phyloP scores from a whole-genome alignment of 2,329 filamentous ascomycete genomes.

The Xylogone sp. region DNA sequence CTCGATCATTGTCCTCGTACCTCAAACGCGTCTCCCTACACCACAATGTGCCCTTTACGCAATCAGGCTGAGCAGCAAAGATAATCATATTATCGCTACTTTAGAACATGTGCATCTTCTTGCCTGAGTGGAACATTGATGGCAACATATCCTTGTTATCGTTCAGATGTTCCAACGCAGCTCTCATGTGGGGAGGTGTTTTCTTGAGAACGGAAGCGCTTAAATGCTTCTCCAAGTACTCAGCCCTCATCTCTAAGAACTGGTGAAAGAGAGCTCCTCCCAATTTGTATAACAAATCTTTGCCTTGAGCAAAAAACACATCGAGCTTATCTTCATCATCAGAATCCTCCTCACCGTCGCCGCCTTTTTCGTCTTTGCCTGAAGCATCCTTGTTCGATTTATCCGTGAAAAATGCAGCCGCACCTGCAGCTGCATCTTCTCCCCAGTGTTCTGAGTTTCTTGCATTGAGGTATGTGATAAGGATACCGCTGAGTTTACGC shows the following conservation, averaged over 20 bases:
- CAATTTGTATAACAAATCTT: constrained; percentile 1
- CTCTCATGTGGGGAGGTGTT: constrained; percentile 23
- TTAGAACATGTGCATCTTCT: constrained; percentile 30
- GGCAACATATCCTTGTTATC: constrained; percentile 29
- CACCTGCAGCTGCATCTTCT: too few relatives aligned
- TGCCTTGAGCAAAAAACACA: constrained; percentile 3
- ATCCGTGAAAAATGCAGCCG: too few relatives aligned
- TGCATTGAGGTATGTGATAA: too few relatives aligned
- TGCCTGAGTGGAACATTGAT: constrained; percentile 29
- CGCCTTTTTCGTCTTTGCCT: too few relatives aligned
- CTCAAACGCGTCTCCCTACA: too few relatives aligned
- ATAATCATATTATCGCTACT: too few relatives aligned
- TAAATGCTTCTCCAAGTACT: constrained; percentile 23
- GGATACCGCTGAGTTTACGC: constrained; percentile 7
- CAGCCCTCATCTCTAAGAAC: constrained; percentile 22
- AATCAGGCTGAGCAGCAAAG: too few relatives aligned
- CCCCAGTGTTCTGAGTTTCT: too few relatives aligned
- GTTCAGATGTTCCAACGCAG: constrained; percentile 28
- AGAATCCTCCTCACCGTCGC: too few relatives aligned
- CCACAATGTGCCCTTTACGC: too few relatives aligned
- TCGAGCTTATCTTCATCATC: constrained; percentile 6
- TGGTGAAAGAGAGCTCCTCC: constrained; percentile 22
- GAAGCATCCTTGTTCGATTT: too few relatives aligned
- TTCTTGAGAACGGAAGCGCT: constrained; percentile 25
- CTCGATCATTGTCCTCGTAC: too few relatives aligned